These are phyloP conservation scores for Lepiota venenata DNA, from an alignment of 768 basidiomycete genomes.

Conservation along the genomic window DNA sequence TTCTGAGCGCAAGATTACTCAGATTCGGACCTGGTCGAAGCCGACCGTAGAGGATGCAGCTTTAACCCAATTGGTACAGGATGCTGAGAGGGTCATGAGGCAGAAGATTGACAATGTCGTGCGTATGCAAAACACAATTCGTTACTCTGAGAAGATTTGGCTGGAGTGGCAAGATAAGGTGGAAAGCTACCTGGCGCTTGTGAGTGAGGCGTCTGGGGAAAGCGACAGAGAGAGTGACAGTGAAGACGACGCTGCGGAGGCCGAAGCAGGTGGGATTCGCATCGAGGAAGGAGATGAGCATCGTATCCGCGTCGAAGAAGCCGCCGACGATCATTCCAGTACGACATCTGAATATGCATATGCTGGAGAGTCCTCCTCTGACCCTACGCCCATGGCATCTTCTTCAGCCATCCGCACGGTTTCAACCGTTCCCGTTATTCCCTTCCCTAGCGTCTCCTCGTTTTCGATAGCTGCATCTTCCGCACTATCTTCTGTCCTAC, in stretches of 20 bases:
- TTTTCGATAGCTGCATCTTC: slow-evolving; percentile 19
- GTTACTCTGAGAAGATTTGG: slow-evolving; percentile 95
- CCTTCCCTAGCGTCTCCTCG: slow-evolving; percentile 5
- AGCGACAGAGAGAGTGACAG: slow-evolving; percentile 34
- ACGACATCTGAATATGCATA: slow-evolving; percentile 66
- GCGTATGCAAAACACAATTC: slow-evolving; percentile 94
- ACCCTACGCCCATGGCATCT: slow-evolving; percentile 70
- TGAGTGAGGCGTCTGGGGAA: slow-evolving; percentile 54
- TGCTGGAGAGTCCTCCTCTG: slow-evolving; percentile 42
- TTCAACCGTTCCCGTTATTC: slow-evolving; percentile 37
- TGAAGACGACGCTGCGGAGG: slow-evolving; percentile 36
- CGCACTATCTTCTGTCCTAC: slow-evolving; percentile 18
- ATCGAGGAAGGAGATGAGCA: neutral
- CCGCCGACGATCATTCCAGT: slow-evolving; percentile 52
- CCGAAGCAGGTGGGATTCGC: slow-evolving; percentile 14
- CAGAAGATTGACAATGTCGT: slow-evolving; percentile 95
- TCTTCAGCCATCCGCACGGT: slow-evolving; percentile 19
- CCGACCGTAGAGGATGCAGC: slow-evolving; percentile 86
- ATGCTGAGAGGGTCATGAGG: slow-evolving; percentile 85
- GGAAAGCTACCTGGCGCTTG: slow-evolving; percentile 56
- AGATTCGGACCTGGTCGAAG: slow-evolving; percentile 82
- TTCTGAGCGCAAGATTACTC: slow-evolving; percentile 84
- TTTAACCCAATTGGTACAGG: slow-evolving; percentile 76
- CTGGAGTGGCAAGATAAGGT: slow-evolving; percentile 96
- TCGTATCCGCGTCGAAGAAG: slow-evolving; percentile 19